Percentiles rank a stretch among this genome's conserved stretches.
These are phyloP conservation scores for Ichthyophthirius multifiliis DNA, from an alignment of 169 alveolate genomes.

Conservation along the genomic window DNA sequence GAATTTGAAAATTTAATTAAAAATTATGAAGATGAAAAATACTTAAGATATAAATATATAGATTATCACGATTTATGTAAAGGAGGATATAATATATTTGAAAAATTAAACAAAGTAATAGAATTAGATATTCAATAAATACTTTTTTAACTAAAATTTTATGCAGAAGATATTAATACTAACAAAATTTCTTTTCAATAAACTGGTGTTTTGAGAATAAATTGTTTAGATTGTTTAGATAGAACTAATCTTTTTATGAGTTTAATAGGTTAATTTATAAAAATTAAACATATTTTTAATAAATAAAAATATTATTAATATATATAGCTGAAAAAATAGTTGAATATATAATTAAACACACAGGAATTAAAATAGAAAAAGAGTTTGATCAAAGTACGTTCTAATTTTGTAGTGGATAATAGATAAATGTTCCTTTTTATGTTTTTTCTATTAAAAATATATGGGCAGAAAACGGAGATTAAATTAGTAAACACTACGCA, in stretches of 20 bases:
- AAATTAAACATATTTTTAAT: conserved; percentile 88
- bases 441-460: conserved; percentile 41
- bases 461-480: conserved; percentile 63
- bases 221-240: conserved; percentile 84
- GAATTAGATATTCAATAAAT: conserved; percentile 75
- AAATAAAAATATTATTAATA: conserved; percentile 95
- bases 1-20: conserved; percentile 42
- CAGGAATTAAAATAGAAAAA: conserved; percentile 10
- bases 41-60: conserved; percentile 18
- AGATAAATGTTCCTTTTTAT: conserved; percentile 11
- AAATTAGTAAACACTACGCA: conserved; percentile 50
- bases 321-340: conserved; percentile 72
- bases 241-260: conserved; percentile 78
- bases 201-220: conserved; percentile 71
- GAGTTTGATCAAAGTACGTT: neutral
- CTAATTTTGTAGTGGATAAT: neutral
- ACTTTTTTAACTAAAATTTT: conserved; percentile 49
- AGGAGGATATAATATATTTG: conserved; percentile 52
- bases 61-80: conserved; percentile 50
- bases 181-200: conserved; percentile 43
- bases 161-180: conserved; percentile 44
- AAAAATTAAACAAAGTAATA: conserved; percentile 48
- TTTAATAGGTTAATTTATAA: conserved; percentile 63
- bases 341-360: conserved; percentile 26
- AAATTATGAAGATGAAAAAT: conserved; percentile 23